phyloP scores from a whole-genome alignment of 75 land plant species.

The Sequoiadendron giganteum region DNA sequence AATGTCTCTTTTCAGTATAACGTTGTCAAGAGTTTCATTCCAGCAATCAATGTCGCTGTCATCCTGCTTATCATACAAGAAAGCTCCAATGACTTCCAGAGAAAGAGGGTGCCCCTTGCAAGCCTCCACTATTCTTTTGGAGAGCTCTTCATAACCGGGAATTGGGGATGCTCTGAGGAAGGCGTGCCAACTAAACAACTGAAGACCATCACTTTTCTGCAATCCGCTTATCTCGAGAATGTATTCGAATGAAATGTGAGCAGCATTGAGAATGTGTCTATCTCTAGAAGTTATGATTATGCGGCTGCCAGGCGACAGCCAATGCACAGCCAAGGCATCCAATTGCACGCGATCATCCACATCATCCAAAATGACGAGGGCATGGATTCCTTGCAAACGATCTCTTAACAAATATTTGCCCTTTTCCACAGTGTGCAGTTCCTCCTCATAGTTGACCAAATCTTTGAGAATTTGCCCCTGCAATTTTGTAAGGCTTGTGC shows the following conservation, averaged over 20 bases:
- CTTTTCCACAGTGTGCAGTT: not conserved
- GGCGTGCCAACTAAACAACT: too few species aligned
- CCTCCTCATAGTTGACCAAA: not conserved
- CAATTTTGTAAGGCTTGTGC: not conserved
- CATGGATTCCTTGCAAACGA: too few species aligned
- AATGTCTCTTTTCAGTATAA: not conserved
- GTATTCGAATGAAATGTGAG: not conserved
- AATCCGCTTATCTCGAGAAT: not conserved
- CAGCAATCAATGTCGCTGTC: not conserved
- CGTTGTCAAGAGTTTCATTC: not conserved
- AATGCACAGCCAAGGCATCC: not conserved
- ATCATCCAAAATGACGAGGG: too few species aligned
- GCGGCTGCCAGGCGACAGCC: not conserved
- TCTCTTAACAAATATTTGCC: not conserved
- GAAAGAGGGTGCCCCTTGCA: not conserved
- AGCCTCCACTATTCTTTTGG: too few species aligned
- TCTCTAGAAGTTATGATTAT: not conserved
- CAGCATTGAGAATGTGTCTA: too few species aligned
- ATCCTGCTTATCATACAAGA: not conserved
- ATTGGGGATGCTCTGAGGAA: too few species aligned
- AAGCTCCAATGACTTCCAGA: not conserved
- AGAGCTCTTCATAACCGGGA: too few species aligned
- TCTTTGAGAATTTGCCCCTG: not conserved
- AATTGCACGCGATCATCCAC: too few species aligned
- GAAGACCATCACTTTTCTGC: not conserved